These are phyloP conservation scores for Thraustochytrium striatum DNA, from an alignment of 352 stramenopile species.

Conservation along the genomic window DNA sequence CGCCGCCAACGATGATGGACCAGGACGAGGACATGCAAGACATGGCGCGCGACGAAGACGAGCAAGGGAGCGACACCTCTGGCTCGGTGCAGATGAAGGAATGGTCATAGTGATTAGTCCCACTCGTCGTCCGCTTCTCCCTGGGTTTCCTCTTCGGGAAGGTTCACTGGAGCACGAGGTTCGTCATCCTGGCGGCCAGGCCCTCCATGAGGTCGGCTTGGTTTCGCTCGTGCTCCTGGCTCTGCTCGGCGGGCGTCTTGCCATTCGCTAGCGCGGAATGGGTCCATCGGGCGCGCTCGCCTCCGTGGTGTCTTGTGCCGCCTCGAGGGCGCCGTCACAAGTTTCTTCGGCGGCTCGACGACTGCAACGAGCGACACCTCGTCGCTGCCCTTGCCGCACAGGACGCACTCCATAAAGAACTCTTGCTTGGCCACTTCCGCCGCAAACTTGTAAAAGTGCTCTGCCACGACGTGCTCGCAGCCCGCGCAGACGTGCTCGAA, in stretches of 20 bases:
- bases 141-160: background rate
- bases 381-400: constrained; percentile 21
- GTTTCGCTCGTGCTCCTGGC: background rate
- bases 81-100: background rate
- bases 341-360: background rate
- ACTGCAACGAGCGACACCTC: background rate
- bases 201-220: background rate
- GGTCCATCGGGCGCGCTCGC: background rate
- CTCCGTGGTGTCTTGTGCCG: background rate
- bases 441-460: constrained; percentile 35
- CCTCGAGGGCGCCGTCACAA: background rate
- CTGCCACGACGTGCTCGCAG: constrained; percentile 26
- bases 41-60: background rate
- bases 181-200: constrained; percentile 3
- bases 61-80: background rate
- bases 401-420: constrained; percentile 32
- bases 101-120: constrained; percentile 15
- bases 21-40: background rate
- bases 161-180: background rate
- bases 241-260: background rate
- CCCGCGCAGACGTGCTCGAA: constrained; percentile 13
- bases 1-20: background rate
- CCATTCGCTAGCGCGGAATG: too few relatives aligned
- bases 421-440: background rate
- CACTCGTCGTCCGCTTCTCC: constrained; percentile 7